Base-by-base conservation (phyloP, 2,329 filamentous ascomycete species). In the Teratosphaeria pseudoeucalypti region DNA sequence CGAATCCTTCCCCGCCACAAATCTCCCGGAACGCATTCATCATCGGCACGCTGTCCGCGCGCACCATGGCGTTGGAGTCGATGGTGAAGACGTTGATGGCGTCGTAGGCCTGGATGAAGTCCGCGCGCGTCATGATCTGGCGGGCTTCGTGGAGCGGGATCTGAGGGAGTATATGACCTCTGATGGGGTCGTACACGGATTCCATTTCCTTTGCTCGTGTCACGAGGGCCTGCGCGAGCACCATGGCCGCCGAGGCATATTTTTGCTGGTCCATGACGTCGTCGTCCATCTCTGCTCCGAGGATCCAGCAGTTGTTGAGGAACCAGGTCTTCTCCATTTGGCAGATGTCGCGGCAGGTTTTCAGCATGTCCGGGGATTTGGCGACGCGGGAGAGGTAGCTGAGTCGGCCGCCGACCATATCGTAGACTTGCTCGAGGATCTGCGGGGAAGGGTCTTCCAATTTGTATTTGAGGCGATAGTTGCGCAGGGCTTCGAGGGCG, bases 201-300 rank as follows among this genome's bases (percentile, higher is more conserved):
- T 78, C 78, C 73, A 79, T 79, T n/a, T 83, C 79, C 76, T 85
- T 78, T 70, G 92, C 89, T 66, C 84, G 83, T 61, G 95, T 88
- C n/a, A 97, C 90, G 6, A 99, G 84, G 1, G 91, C 91, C 66
- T 88, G 88, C 23, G 92, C 94, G 2, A 99, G 82, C 26, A 95
- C 89, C 88, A 97, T 96, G 43, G 94, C 91, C 12, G 90, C 92
- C 12, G 91, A 89, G 54, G 92, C 90, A 79, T 90, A 96, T 73
- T 97, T 96, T 72, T 97, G 91, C 74, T 96, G 89, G 70, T 96
- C 90, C 87, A 97, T 97, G 66, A 96, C 94, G 71, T 99, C 94
- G 74, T 97, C 94, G 67, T 97, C 94, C 87, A 88, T 91, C 63
- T 86, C 85, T 62, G 76, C 78, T 19, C 88, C 88, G 1, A 92